Evolutionary conservation across 768 basidiomycete species (phyloP).

Genomic region (Leccinum variicolor): DNA sequence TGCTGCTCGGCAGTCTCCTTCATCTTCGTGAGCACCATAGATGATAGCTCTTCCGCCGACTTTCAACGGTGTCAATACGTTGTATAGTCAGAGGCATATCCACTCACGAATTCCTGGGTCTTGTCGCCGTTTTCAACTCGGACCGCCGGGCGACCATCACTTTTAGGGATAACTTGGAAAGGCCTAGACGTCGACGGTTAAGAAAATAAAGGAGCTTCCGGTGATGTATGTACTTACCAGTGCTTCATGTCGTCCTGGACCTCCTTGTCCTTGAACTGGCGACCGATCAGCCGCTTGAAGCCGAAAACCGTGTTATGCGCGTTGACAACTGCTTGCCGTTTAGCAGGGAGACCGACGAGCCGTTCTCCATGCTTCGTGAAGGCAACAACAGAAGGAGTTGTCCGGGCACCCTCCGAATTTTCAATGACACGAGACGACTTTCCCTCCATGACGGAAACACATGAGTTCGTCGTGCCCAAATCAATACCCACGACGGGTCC

Average conservation of each 20-base stretch:
- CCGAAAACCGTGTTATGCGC: slow-evolving; percentile 90
- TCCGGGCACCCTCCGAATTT: slow-evolving; percentile 96
- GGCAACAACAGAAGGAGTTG: slow-evolving; percentile 97
- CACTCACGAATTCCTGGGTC: slow-evolving; percentile 70
- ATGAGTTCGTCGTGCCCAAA: slow-evolving; percentile 91
- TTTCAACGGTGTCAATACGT: slow-evolving; percentile 31
- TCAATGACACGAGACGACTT: slow-evolving; percentile 93
- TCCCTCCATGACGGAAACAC: slow-evolving; percentile 94
- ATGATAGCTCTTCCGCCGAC: slow-evolving; percentile 84
- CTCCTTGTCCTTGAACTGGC: slow-evolving; percentile 89
- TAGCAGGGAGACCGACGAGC: slow-evolving; percentile 92
- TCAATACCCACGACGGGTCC: slow-evolving; percentile 96
- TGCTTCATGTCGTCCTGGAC: slow-evolving; percentile 88
- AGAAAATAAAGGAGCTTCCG: background rate
- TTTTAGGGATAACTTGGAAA: slow-evolving; percentile 69
- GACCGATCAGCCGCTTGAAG: slow-evolving; percentile 93
- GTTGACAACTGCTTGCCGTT: slow-evolving; percentile 97
- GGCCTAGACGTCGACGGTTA: slow-evolving; percentile 48
- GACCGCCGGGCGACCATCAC: slow-evolving; percentile 75
- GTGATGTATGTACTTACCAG: slow-evolving; percentile 47
- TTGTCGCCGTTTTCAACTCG: slow-evolving; percentile 86
- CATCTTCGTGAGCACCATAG: slow-evolving; percentile 91
- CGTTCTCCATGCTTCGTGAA: slow-evolving; percentile 99
- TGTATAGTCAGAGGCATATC: background rate
- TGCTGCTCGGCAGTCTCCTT: slow-evolving; percentile 93